Conservation (phyloP, 2,329 filamentous ascomycete species). For the Zymoseptoria passerinii region DNA sequence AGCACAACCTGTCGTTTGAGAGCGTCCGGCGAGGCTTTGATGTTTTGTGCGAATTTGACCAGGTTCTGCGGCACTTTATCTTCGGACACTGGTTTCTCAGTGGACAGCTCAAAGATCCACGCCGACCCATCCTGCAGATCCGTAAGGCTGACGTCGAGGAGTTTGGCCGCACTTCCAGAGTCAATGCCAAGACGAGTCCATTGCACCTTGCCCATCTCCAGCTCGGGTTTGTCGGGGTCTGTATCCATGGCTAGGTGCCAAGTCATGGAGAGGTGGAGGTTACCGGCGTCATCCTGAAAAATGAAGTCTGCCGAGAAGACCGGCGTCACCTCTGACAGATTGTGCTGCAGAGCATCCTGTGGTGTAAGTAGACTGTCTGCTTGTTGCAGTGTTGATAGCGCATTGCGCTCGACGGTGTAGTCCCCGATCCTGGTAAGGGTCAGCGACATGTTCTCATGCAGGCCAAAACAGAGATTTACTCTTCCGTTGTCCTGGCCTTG, state of each 20-base stretch:
- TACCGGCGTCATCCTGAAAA: slow-evolving; percentile 18
- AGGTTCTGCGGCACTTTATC: slow-evolving; percentile 12
- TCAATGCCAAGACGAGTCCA: slow-evolving; percentile 25
- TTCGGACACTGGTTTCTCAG: slow-evolving; percentile 11
- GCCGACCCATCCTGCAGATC: slow-evolving; percentile 23
- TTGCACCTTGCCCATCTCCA: slow-evolving; percentile 3
- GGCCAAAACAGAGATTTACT: slow-evolving; percentile 19
- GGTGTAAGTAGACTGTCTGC: slow-evolving; percentile 20
- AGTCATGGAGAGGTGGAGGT: slow-evolving; percentile 20
- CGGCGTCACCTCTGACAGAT: slow-evolving; percentile 23
- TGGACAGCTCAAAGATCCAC: slow-evolving; percentile 27
- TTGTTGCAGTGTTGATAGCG: slow-evolving; percentile 14
- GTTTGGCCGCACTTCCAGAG: slow-evolving; percentile 9
- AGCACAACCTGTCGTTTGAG: not conserved
- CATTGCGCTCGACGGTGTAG: slow-evolving; percentile 10
- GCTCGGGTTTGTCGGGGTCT: not conserved
- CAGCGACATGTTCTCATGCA: slow-evolving; percentile 2
- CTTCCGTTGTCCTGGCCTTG: slow-evolving; percentile 23
- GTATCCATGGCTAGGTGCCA: slow-evolving; percentile 18
- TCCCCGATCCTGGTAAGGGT: slow-evolving; percentile 23
- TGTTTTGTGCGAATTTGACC: slow-evolving; percentile 12
- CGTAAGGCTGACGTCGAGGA: slow-evolving; percentile 23
- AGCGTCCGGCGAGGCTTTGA: slow-evolving; percentile 8
- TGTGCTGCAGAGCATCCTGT: slow-evolving; percentile 9
- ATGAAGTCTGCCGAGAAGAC: slow-evolving; percentile 24